A percentile compares a stretch with the other conserved stretches of the same genome.
Conservation (phyloP, 352 stramenopile species). For the Phytophthora cajani region DNA sequence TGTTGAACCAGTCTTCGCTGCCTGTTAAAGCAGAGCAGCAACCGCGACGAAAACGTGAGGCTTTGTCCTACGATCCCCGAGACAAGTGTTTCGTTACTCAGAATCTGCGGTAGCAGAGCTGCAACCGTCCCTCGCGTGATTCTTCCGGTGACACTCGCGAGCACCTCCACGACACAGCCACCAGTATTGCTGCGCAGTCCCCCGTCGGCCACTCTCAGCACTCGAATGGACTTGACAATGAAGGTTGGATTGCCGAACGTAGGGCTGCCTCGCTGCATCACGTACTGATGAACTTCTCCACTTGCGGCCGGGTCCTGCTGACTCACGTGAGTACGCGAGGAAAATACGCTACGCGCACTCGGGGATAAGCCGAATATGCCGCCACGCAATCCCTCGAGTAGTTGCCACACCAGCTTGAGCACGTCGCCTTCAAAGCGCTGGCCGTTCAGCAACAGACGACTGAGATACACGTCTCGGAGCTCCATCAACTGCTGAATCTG, state of each 20-base stretch:
- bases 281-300: constrained; percentile 29
- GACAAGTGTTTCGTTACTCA: constrained; percentile 17
- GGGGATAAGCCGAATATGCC: constrained; percentile 13
- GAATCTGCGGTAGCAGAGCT: constrained; percentile 13
- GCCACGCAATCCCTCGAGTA: constrained; percentile 25
- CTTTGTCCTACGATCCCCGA: constrained; percentile 4
- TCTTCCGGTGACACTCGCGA: constrained; percentile 1
- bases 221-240: constrained; percentile 22
- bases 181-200: constrained; percentile 6
- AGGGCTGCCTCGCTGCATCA: constrained; percentile 39
- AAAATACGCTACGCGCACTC: constrained; percentile 23
- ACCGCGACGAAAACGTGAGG: constrained; percentile 21
- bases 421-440: constrained; percentile 33
- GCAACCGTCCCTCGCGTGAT: constrained; percentile 15
- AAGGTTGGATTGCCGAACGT: constrained; percentile 31
- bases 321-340: constrained; percentile 10
- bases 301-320: constrained; percentile 15
- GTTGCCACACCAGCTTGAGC: constrained; percentile 16
- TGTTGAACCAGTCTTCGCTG: constrained; percentile 20
- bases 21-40: constrained; percentile 26
- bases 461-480: constrained; percentile 18
- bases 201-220: constrained; percentile 18
- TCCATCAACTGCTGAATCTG: constrained; percentile 30
- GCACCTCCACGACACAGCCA: constrained; percentile 28
- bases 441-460: constrained; percentile 9